phyloP scores from a whole-genome alignment of 2,329 filamentous ascomycete genomes.

The Hymenoscyphus repandus region DNA sequence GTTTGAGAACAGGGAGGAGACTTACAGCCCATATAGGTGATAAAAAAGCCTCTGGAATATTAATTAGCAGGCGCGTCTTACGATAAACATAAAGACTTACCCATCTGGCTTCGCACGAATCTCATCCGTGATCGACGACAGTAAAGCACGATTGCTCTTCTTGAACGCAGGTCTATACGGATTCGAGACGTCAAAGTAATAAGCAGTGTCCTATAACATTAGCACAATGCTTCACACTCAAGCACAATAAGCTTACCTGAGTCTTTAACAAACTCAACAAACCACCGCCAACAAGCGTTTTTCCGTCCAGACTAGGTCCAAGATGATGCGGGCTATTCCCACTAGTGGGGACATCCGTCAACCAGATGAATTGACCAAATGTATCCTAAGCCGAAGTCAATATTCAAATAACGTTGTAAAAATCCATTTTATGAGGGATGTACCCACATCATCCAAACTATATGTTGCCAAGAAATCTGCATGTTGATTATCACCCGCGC shows the following conservation, averaged over 20 bases:
- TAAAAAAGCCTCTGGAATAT: slow-evolving; percentile 25
- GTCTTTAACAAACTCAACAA: slow-evolving; percentile 54
- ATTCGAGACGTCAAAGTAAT: slow-evolving; percentile 55
- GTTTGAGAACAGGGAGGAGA: not conserved
- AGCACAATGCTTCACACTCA: not conserved
- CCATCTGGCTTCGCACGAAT: slow-evolving; percentile 59
- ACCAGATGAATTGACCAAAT: slow-evolving; percentile 52
- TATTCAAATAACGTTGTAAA: not conserved
- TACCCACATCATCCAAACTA: slow-evolving; percentile 47
- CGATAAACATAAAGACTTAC: too few species aligned
- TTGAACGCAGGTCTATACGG: slow-evolving; percentile 54
- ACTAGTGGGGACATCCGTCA: slow-evolving; percentile 53
- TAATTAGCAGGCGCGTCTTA: too few species aligned
- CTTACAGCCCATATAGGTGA: slow-evolving; percentile 24
- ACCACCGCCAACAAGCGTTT: slow-evolving; percentile 52
- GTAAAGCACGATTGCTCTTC: slow-evolving; percentile 54
- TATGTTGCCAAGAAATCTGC: slow-evolving; percentile 53
- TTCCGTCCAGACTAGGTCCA: slow-evolving; percentile 48
- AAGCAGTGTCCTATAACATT: slow-evolving; percentile 47
- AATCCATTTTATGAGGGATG: too few species aligned
- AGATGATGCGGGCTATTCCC: slow-evolving; percentile 59
- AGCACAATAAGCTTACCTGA: slow-evolving; percentile 30
- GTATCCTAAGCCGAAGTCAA: slow-evolving; percentile 36
- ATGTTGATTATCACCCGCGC: slow-evolving; percentile 53
- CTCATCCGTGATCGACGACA: slow-evolving; percentile 57